Evolutionary conservation across 1,139 yeast species (phyloP).

Genomic region (Petasospora rhodanensis): DNA sequence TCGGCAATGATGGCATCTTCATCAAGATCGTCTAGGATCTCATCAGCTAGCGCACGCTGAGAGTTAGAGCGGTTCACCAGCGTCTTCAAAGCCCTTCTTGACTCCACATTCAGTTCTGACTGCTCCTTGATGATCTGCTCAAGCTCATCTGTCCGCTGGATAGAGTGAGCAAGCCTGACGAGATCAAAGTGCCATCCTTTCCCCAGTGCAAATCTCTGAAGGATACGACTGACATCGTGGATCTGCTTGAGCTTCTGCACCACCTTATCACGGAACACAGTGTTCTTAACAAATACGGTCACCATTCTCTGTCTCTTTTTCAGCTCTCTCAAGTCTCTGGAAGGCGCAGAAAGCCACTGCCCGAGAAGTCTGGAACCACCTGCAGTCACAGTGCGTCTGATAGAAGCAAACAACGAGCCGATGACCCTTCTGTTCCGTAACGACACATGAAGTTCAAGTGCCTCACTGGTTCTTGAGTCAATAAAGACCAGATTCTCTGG

Average conservation of each 20-base stretch:
- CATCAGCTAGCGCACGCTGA: conserved; percentile 21
- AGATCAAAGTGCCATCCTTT: conserved; percentile 43
- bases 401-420: conserved; percentile 67
- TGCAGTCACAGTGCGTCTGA: conserved; percentile 70
- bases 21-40: conserved; percentile 29
- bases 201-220: conserved; percentile 48
- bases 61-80: conserved; percentile 12
- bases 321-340: conserved; percentile 54
- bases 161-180: conserved; percentile 38
- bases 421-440: conserved; percentile 52
- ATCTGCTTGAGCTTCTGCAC: conserved; percentile 33
- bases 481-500: conserved; percentile 61
- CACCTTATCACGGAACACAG: conserved; percentile 33
- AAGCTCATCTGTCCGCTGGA: conserved; percentile 26
- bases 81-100: conserved; percentile 2
- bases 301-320: conserved; percentile 61
- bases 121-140: conserved; percentile 7
- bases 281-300: conserved; percentile 41
- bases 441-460: conserved; percentile 66
- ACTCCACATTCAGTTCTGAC: background rate
- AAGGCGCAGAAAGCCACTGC: conserved; percentile 83
- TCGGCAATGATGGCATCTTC: conserved; percentile 22
- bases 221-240: conserved; percentile 48
- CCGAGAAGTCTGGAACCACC: conserved; percentile 76
- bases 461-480: conserved; percentile 78